These are phyloP conservation scores for Chlamydomonas sp. DNA, from an alignment of 139 green algal species.

Conservation along the genomic window DNA sequence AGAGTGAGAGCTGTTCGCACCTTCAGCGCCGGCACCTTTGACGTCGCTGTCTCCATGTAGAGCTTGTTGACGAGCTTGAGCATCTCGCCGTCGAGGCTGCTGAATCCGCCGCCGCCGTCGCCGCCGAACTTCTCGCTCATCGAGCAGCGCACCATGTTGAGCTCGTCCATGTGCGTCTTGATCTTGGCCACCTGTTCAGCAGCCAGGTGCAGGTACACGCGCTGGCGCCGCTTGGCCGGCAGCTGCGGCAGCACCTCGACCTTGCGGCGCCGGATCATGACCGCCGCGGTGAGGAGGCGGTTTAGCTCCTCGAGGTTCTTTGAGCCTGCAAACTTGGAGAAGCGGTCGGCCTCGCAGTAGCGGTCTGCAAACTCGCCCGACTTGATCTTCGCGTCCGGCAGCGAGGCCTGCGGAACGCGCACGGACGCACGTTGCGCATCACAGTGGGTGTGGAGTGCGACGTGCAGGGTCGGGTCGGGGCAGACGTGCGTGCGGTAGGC, in stretches of 20 bases:
- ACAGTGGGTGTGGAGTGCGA: too few relatives aligned
- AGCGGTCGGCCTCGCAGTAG: conserved; percentile 44
- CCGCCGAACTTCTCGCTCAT: not conserved
- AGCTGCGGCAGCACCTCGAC: conserved; percentile 84
- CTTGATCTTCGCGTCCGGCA: conserved; percentile 56
- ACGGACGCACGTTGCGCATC: too few relatives aligned
- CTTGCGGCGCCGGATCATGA: conserved; percentile 93
- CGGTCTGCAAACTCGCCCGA: conserved; percentile 55
- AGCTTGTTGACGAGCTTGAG: conserved; percentile 49
- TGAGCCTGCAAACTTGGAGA: conserved; percentile 27
- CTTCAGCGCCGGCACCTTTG: conserved; percentile 59
- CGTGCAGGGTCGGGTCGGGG: too few relatives aligned
- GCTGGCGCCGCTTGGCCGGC: conserved; percentile 76
- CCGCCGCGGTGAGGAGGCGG: conserved; percentile 50
- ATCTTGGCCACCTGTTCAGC: conserved; percentile 6
- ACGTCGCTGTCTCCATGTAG: conserved; percentile 51
- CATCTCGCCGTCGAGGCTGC: not conserved
- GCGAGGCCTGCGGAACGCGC: conserved; percentile 31
- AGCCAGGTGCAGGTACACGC: conserved; percentile 43
- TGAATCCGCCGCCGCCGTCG: not conserved
- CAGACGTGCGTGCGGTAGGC: too few relatives aligned
- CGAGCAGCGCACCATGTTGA: too few relatives aligned
- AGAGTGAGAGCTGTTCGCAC: too few relatives aligned
- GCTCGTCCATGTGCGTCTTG: conserved; percentile 10
- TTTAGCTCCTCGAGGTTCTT: conserved; percentile 78